Base-by-base conservation (phyloP, 148 eudicot species). In the Vaccinium macrocarpon region DNA sequence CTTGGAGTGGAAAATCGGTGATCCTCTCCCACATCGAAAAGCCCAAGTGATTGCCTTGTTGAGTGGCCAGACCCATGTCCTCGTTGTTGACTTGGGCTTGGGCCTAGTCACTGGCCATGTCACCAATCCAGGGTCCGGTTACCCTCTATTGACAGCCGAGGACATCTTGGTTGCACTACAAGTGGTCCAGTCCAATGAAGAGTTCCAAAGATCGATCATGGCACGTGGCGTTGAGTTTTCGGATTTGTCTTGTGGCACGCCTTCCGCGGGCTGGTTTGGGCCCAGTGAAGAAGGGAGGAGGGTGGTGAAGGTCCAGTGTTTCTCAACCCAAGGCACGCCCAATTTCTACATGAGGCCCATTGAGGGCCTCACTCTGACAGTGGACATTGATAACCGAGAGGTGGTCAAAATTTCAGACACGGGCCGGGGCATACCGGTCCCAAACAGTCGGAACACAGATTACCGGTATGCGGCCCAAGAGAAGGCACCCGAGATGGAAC, bases 331-430 rank as follows among this genome's bases (percentile, higher is more conserved):
- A 87, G 84, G 86, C 83, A 87, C 89, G 14, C 83, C 89, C 23
- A 89, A 89, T 51, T 89, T 79, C 66, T 89, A 87, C 85, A 89
- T 89, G 91, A 85, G 89, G 86, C 91, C 91, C 71, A 89, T 89
- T 21, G 91, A 89, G 66, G 91, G 91, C 59, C 83, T 89, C 82
- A 73, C 80, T 0, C 16, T 87, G 25, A 79, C 76, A 2, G 82
- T 86, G 1, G 89, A 89, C 52, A 18, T 89, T 9, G 91, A 89
- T 10, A 76, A 80, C 4, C 48, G 25, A 25, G 84, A 89, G 79
- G 74, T 87, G 6, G 48, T 89, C 2, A 86, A 87, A 81, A 51
- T 89, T 6, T 38, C 77, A 0, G 84, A 87, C 29, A 83, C 38
- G 1, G 86, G 87, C 21, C 84, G 82, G 27, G 84, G 64, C 68